Base-by-base conservation (phyloP, 306 rosid species). In the Acmispon strigosus region DNA sequence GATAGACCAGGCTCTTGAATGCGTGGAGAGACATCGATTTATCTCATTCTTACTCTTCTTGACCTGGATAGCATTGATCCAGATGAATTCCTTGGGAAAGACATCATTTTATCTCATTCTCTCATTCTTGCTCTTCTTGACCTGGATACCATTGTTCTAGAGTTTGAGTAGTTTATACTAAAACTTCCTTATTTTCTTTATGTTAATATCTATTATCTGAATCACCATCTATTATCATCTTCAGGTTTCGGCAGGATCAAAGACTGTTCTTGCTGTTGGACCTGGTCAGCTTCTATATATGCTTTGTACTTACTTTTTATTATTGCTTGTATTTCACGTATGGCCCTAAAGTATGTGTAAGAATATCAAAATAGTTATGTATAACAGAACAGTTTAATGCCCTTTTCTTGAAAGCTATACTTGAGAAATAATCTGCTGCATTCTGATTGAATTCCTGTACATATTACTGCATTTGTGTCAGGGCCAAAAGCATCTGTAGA, bases 191-290 rank as follows among this genome's bases (percentile, higher is more conserved):
- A 2, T 60, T 16, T 10, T 60, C 19, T 17, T 17, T 60, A 2
- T 16, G 22, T 44, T 63, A n/a, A 22, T 63, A 55, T 56, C 13
- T 20, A 22, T 44, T 43, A 39, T 19, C 54, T 64, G 15, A 65
- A 49, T 22, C 29, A 65, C 7, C 10, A 65, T 47, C 43, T 65
- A 29, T 65, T 65, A 29, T 65, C 27, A 62, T 52, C 52, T 63
- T 69, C 90, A 92, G 98, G 94, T 93, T 83, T 41, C 27, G 50
- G 81, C 92, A 18, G 97, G 98, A 19, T 90, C 94, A 39, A 93
- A 85, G 81, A 93, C 97, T 6, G 94, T 93, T 84, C 96, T 93
- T 76, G 96, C 97, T 66, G 71, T 93, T 76, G 98, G 98, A 74
- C 96, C 98, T 10, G 98, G 98, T 93, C 70, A 56, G 62, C 77